Percentiles rank a stretch among this genome's conserved stretches.
phyloP scores from a whole-genome alignment of 495 filamentous ascomycete genomes.

The Immersiella caudata region DNA sequence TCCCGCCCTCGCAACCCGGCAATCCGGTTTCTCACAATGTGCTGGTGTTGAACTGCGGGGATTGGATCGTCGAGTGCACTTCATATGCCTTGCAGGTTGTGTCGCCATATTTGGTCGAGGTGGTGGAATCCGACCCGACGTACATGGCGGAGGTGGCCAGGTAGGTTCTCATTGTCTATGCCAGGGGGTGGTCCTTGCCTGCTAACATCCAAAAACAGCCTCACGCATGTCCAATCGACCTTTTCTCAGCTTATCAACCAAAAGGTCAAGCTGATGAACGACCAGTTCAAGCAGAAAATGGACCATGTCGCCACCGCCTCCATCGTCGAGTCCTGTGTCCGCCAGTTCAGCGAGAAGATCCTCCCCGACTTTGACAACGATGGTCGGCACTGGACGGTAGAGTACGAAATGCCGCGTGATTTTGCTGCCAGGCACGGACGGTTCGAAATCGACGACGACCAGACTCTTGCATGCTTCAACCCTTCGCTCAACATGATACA shows the following conservation, averaged over 20 bases:
- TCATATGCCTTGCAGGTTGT: conserved; percentile 9
- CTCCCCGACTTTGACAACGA: conserved; percentile 4
- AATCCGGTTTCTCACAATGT: not conserved
- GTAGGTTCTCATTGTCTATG: not conserved
- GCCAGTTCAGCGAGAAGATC: too few relatives aligned
- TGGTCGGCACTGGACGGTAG: conserved; percentile 7
- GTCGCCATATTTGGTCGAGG: conserved; percentile 1
- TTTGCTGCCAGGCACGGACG: conserved; percentile 13
- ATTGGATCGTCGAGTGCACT: not conserved
- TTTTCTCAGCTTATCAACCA: conserved; percentile 9
- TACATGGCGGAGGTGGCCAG: conserved; percentile 15
- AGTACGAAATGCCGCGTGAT: conserved; percentile 10
- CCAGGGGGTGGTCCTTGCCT: too few relatives aligned
- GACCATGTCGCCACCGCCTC: too few relatives aligned
- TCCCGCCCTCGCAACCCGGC: not conserved
- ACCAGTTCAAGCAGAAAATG: not conserved
- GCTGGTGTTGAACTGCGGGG: too few relatives aligned
- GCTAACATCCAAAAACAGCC: not conserved
- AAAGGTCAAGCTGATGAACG: conserved; percentile 10
- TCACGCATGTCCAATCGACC: conserved; percentile 2
- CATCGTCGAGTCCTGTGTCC: too few relatives aligned
- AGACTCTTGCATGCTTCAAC: conserved; percentile 10
- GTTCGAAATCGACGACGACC: conserved; percentile 5
- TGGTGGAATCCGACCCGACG: conserved; percentile 5
- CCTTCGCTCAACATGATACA: too few relatives aligned